Evolutionary conservation across 2,329 filamentous ascomycete species (phyloP), one percentile per base, ranked within the genome.

Genomic region (Hypoxylon sp.): DNA sequence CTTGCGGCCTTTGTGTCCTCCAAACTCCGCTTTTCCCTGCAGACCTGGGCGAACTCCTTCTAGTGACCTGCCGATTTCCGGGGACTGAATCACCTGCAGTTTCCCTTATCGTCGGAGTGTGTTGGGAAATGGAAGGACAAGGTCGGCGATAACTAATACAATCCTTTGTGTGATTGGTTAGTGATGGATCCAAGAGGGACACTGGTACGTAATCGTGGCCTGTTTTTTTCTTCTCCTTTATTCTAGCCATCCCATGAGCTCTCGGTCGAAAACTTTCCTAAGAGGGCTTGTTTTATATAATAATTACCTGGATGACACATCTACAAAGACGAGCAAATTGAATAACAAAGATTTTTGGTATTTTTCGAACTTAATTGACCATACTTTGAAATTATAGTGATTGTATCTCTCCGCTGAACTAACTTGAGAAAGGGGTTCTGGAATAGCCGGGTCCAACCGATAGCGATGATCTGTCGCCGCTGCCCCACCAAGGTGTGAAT

Each of bases 111-210:
- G 60, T 68, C 33, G n/a, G 39, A 57, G 46, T 29, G 46, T 29
- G 47, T 55, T 62, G 51, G 51, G 19, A 62, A 52, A 51, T 35
- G 58, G 62, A 61, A 66, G 63, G 62, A 54, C 65, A 53, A 54
- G 47, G 44, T 53, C 22, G 63, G 39, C 35, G 65, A 66, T 65
- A 58, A 61, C 52, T 61, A 35, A 61, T 44, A 47, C 48, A 58
- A 55, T 52, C 6, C n/a, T 62, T 37, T 66, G 26, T 68, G 65
- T 68, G 65, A 72, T 72, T 72, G 70, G 70, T 54, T 61, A 65
- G 13, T 35, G 5, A 24, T 14, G 26, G 56, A 26, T 35, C 54
- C 29, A 42, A 48, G 52, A 61, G 54, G 56, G 46, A 47, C 42
- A 33, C 29, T 29, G 67, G 65, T 72, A 68, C 65, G 70, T 70